These are phyloP conservation scores for Voacanga thouarsii DNA, from an alignment of 257 asterid genomes.

Conservation along the genomic window DNA sequence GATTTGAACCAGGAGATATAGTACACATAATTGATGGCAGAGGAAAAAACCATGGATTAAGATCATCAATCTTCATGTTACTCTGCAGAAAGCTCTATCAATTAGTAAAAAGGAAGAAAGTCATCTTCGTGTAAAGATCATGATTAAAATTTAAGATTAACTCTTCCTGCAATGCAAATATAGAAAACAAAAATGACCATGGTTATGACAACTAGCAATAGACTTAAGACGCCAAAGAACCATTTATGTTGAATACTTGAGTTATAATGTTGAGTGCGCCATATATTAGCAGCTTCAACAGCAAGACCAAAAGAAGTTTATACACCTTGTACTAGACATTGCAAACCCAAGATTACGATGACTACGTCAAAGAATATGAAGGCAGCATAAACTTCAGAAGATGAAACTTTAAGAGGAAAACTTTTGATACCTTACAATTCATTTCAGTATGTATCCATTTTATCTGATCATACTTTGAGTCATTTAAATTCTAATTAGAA, in stretches of 20 bases:
- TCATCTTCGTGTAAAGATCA: not conserved
- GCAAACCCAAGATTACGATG: not conserved
- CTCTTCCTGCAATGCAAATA: not conserved
- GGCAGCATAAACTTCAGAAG: not conserved
- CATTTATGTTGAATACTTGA: not conserved
- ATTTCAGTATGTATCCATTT: not conserved
- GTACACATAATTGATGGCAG: conserved; percentile 67
- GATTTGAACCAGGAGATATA: conserved; percentile 76
- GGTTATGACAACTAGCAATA: not conserved
- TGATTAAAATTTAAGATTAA: not conserved
- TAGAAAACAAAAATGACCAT: not conserved
- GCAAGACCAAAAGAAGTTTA: not conserved
- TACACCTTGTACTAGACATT: not conserved
- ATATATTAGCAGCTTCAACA: not conserved
- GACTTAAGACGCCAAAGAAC: conserved; percentile 9
- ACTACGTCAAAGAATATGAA: not conserved
- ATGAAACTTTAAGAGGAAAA: not conserved
- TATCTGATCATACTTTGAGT: not conserved
- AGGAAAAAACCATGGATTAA: conserved; percentile 89
- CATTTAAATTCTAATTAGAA: not conserved
- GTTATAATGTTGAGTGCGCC: not conserved
- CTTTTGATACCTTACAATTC: not conserved
- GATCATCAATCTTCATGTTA: conserved; percentile 52
- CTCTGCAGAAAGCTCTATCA: conserved; percentile 38
- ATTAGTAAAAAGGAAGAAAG: not conserved